Evolutionary conservation across 1,284 basidiomycete species (phyloP).

Genomic region (Ceratorhiza oryzae-sativae): DNA sequence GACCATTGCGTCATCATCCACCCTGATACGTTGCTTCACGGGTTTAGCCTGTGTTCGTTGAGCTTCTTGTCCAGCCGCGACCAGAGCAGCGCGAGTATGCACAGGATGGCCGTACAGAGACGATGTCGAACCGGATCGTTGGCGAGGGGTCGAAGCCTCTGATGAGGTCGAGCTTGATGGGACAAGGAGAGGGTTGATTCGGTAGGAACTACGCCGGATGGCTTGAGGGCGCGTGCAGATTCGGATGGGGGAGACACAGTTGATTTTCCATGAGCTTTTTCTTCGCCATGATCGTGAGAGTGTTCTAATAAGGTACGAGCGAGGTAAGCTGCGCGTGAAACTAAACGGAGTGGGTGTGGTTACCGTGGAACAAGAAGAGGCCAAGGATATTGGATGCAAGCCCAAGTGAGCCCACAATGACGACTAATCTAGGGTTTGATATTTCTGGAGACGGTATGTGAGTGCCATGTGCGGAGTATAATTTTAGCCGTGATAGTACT

Average conservation of each 20-base stretch:
- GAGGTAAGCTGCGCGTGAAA: constrained; percentile 15
- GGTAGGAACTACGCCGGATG: constrained; percentile 46
- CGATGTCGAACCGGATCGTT: constrained; percentile 62
- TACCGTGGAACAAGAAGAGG: constrained; percentile 94
- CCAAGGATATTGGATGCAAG: constrained; percentile 93
- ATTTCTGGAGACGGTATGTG: constrained; percentile 69
- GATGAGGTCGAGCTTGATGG: constrained; percentile 7
- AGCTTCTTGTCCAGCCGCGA: constrained; percentile 81
- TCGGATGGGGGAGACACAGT: not conserved
- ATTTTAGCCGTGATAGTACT: constrained; percentile 44
- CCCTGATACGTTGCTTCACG: constrained; percentile 5
- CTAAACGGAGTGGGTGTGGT: constrained; percentile 49
- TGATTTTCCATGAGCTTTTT: constrained; percentile 28
- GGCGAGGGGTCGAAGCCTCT: constrained; percentile 39
- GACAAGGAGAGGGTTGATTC: constrained; percentile 36
- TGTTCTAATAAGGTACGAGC: constrained; percentile 62
- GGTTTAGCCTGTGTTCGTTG: constrained; percentile 25
- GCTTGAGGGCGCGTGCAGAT: constrained; percentile 45
- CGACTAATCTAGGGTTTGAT: constrained; percentile 84
- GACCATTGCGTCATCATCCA: constrained; percentile 32
- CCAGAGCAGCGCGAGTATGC: constrained; percentile 85
- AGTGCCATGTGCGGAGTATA: not conserved
- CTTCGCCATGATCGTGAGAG: constrained; percentile 58
- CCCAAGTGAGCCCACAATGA: constrained; percentile 90
- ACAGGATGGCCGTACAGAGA: constrained; percentile 86